These are phyloP conservation scores for Coemansia sp. DNA, from an alignment of 192 early-diverging fungal genomes.

Conservation along the genomic window DNA sequence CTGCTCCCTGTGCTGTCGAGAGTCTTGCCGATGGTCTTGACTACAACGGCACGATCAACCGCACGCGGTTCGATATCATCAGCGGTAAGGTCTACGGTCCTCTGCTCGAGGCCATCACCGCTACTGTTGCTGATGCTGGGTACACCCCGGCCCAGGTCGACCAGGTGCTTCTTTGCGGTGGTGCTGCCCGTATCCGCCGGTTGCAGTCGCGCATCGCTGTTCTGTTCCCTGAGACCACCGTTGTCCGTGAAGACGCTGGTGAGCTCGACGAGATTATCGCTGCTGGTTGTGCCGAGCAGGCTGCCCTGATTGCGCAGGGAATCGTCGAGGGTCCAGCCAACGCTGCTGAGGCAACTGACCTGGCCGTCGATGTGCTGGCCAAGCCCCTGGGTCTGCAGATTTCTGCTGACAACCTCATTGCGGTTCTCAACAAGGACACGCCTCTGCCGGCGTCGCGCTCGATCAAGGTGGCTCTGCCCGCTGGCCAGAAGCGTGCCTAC, in stretches of 20 bases:
- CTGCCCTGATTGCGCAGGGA: constrained; percentile 65
- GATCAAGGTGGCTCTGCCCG: constrained; percentile 68
- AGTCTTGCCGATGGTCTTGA: constrained; percentile 89
- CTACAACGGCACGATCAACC: constrained; percentile 77
- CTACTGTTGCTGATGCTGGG: constrained; percentile 66
- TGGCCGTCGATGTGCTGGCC: constrained; percentile 41
- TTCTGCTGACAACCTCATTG: constrained; percentile 69
- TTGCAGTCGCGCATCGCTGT: constrained; percentile 74
- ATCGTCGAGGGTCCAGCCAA: constrained; percentile 8
- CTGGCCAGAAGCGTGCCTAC: constrained; percentile 65
- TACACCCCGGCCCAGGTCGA: constrained; percentile 76
- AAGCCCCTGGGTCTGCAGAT: constrained; percentile 78
- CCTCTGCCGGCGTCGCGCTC: constrained; percentile 81
- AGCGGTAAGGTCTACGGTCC: constrained; percentile 72
- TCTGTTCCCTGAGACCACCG: constrained; percentile 70
- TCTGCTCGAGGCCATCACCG: constrained; percentile 65
- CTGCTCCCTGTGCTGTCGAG: constrained; percentile 91
- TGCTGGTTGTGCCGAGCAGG: constrained; percentile 88
- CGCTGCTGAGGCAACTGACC: constrained; percentile 6
- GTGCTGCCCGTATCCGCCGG: constrained; percentile 81
- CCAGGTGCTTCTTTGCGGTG: constrained; percentile 89
- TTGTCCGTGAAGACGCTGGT: constrained; percentile 69
- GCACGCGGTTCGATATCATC: constrained; percentile 90
- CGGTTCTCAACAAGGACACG: constrained; percentile 79
- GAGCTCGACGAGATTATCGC: constrained; percentile 95